These are phyloP conservation scores for Microthlaspi erraticum DNA, from an alignment of 345 rosid species.

Conservation along the genomic window DNA sequence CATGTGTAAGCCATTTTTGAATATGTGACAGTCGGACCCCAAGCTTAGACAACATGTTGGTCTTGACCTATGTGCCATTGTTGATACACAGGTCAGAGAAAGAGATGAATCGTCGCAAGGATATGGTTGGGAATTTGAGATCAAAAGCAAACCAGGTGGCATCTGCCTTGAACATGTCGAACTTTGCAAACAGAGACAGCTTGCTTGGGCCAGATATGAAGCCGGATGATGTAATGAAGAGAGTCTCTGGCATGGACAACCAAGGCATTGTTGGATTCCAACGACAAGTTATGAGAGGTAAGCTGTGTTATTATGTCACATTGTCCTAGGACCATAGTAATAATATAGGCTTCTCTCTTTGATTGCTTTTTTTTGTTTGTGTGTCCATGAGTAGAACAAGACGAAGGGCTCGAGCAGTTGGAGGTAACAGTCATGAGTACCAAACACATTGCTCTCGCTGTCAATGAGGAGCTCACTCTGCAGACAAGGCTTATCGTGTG, in stretches of 20 bases:
- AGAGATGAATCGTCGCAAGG: constrained; percentile 98
- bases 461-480: constrained; percentile 89
- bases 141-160: constrained; percentile 90
- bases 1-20: constrained; percentile 59
- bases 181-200: constrained; percentile 80
- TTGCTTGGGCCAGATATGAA: constrained; percentile 85
- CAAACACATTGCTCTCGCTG: constrained; percentile 88
- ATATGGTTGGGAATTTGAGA: constrained; percentile 77
- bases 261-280: constrained; percentile 90
- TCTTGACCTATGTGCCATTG: constrained; percentile 5
- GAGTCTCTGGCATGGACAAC: constrained; percentile 78
- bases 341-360: neutral
- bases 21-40: neutral
- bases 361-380: neutral
- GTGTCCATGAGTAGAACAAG: constrained; percentile 72
- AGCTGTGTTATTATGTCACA: constrained; percentile 37
- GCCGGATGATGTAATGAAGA: constrained; percentile 59
- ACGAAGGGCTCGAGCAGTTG: constrained; percentile 95
- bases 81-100: constrained; percentile 71
- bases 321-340: constrained; percentile 3
- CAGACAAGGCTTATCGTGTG: constrained; percentile 93
- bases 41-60: constrained; percentile 2
- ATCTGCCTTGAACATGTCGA: constrained; percentile 86
- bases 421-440: constrained; percentile 89
- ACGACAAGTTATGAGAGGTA: constrained; percentile 89